phyloP scores from a whole-genome alignment of 371 early-diverging fungal genomes.

The Dichotomocladium elegans region DNA sequence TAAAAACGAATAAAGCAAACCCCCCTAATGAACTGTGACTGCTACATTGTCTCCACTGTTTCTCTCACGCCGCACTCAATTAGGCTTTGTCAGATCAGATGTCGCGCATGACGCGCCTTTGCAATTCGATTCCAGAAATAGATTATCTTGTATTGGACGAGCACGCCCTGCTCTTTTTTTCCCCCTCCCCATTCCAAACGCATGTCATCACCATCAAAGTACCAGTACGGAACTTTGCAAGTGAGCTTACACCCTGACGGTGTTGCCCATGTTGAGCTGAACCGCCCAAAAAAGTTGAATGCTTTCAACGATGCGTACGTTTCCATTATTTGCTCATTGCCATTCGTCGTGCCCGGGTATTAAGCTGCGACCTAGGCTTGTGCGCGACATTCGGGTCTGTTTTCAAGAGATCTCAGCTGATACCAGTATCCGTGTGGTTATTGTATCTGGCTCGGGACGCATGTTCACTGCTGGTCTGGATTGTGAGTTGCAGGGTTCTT shows the following conservation, averaged over 20 bases:
- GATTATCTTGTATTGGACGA: too few relatives aligned
- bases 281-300: slow-evolving; percentile 79
- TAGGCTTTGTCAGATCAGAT: too few relatives aligned
- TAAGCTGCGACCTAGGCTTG: slow-evolving; percentile 8
- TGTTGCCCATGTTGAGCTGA: slow-evolving; percentile 80
- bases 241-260: slow-evolving; percentile 52
- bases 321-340: not conserved
- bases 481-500: slow-evolving; percentile 56
- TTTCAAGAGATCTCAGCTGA: slow-evolving; percentile 60
- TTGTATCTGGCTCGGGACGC: slow-evolving; percentile 70
- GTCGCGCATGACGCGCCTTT: too few relatives aligned
- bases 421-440: slow-evolving; percentile 60
- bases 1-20: too few relatives aligned
- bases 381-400: slow-evolving; percentile 22
- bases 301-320: slow-evolving; percentile 63
- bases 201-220: slow-evolving; percentile 14
- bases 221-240: slow-evolving; percentile 58
- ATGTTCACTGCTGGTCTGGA: slow-evolving; percentile 91
- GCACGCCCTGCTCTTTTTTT: not conserved
- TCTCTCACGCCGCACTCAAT: too few relatives aligned
- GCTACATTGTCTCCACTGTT: too few relatives aligned
- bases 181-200: not conserved
- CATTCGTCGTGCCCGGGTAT: not conserved
- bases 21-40: too few relatives aligned
- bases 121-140: too few relatives aligned